Conservation (phyloP, 148 eudicot species). For the Nepenthes mirabilis region DNA sequence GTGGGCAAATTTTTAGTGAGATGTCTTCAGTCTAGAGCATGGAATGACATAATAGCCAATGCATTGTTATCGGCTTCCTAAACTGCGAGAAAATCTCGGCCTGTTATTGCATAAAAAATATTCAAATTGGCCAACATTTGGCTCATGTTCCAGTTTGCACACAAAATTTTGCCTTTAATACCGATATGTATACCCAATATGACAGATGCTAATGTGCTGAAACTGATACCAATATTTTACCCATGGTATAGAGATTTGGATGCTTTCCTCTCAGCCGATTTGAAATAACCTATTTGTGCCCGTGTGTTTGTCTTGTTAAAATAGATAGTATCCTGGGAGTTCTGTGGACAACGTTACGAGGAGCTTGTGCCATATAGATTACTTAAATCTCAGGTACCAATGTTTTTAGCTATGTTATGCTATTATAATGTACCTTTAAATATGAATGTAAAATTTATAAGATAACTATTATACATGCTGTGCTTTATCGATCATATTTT, state of each 20-base stretch:
- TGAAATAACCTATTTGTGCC: no score
- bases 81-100: not conserved
- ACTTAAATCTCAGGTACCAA: constrained; percentile 46
- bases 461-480: no score
- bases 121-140: not conserved
- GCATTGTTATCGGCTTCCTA: not conserved
- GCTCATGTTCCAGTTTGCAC: not conserved
- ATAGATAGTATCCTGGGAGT: constrained; percentile 65
- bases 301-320: not conserved
- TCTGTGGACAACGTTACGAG: constrained; percentile 44
- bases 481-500: no score
- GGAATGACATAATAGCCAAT: not conserved
- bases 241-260: no score
- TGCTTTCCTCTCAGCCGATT: no score
- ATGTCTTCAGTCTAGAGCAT: not conserved
- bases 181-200: not conserved
- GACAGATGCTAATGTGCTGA: no score
- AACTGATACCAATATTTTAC: no score
- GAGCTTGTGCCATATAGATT: constrained; percentile 33
- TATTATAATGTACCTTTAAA: not conserved
- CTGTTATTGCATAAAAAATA: not conserved
- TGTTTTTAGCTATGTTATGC: not conserved
- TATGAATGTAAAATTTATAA: no score
- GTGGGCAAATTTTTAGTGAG: constrained; percentile 15
- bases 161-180: not conserved